Evolutionary conservation across 2,329 filamentous ascomycete species (phyloP), one percentile per base, ranked within the genome.

Genomic region (Akanthomyces lecanii): DNA sequence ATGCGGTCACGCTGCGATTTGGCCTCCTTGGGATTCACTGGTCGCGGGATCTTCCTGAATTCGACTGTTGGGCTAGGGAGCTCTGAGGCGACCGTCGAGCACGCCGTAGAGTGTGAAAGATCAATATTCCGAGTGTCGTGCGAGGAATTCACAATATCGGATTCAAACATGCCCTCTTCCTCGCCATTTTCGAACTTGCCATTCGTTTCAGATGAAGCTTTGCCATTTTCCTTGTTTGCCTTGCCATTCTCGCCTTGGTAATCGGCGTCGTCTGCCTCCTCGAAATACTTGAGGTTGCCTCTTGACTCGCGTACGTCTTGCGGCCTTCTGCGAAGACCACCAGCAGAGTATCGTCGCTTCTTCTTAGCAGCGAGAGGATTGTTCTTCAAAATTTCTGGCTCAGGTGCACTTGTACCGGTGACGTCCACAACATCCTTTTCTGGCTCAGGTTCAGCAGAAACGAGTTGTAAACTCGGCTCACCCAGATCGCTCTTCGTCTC

Each of bases 271-370:
- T 93, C 92, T 33, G 94, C 91, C 68, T 96, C 91, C 70, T 96
- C 92, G 69, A 90, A 93, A 69, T 93, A 97, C 73, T 96, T 88
- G n/a, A 97, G 81, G 66, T 90, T 84, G n/a, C 91, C 89, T 59
- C 89, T 82, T 11, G 85, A 81, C 14, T 88, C 84, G 21, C 82
- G 83, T 7, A 96, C 89, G 66, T 92, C 90, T 62, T 84, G 79
- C 28, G 91, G 89, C 70, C 90, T 88, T 64, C 86, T 80, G 42
- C 90, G 86, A 30, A 97, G 82, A 5, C 92, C 92, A 67, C 91
- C 91, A 55, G 92, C 93, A 6, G 92, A 97, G 74, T 96, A 95
- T 28, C 94, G 88, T 64, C 93, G 85, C 72, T 85, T 86, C 64
- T 81, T 82, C 60, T 82, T 79, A 18, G 74, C 65, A 5, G 73